Conservation (phyloP, 1,284 basidiomycete genomes). For the Puccinia triticina region DNA sequence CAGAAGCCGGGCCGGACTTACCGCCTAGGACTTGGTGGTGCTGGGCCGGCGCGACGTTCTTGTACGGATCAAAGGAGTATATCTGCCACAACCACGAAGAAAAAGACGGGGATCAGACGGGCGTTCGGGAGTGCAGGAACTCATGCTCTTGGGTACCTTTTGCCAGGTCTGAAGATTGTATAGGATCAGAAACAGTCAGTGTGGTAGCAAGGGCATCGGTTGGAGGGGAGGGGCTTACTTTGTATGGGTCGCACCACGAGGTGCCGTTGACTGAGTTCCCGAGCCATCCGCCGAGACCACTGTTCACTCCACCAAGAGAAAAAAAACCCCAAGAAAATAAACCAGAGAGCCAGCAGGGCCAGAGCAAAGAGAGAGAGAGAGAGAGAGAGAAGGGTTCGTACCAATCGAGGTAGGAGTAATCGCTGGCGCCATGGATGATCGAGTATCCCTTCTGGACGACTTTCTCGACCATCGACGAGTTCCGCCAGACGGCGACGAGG, state of each 20-base stretch:
- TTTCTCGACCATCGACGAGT: conserved; percentile 66
- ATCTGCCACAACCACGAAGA: conserved; percentile 60
- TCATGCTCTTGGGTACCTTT: conserved; percentile 63
- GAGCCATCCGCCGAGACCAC: conserved; percentile 78
- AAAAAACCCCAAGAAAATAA: background rate
- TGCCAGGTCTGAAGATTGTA: conserved; percentile 68
- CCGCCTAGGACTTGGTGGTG: conserved; percentile 28
- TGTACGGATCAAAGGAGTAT: conserved; percentile 74
- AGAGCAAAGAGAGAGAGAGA: conserved; percentile 63
- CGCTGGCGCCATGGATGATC: conserved; percentile 67
- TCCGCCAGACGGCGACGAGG: conserved; percentile 74
- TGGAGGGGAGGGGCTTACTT: conserved; percentile 59
- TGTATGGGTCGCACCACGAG: conserved; percentile 74
- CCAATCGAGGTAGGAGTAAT: conserved; percentile 9
- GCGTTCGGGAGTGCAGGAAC: no score
- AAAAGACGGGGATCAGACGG: no score
- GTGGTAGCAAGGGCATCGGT: background rate
- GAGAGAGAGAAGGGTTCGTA: conserved; percentile 19
- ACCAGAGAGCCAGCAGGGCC: background rate
- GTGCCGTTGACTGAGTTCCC: conserved; percentile 66
- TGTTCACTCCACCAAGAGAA: conserved; percentile 66
- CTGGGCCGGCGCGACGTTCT: conserved; percentile 64
- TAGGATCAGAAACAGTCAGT: background rate
- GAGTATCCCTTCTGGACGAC: conserved; percentile 69
- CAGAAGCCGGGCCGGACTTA: no score